phyloP scores from a whole-genome alignment of 768 basidiomycete genomes.

The Hypsizygus marmoreus region DNA sequence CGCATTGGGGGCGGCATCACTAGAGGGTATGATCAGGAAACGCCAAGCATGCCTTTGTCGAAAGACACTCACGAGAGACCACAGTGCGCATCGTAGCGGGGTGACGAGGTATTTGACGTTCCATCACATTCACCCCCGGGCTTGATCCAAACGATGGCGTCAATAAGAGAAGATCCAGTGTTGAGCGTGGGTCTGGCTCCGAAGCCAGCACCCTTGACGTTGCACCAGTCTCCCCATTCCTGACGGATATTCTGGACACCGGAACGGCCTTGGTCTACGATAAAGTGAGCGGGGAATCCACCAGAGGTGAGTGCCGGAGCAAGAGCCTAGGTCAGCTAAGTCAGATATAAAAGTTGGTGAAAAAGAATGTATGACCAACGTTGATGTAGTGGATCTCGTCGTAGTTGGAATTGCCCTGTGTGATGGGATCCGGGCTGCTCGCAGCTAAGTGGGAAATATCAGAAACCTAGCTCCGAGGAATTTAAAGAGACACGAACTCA shows the following conservation, averaged over 20 bases:
- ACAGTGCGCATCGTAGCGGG: slow-evolving; percentile 56
- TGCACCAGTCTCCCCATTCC: slow-evolving; percentile 71
- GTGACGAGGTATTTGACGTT: slow-evolving; percentile 54
- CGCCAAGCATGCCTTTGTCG: background rate
- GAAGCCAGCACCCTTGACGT: slow-evolving; percentile 65
- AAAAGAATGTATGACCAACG: slow-evolving; percentile 25
- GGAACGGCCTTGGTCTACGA: slow-evolving; percentile 68
- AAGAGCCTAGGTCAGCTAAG: slow-evolving; percentile 39
- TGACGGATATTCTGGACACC: slow-evolving; percentile 63
- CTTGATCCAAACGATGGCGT: slow-evolving; percentile 68
- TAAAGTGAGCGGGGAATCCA: slow-evolving; percentile 62
- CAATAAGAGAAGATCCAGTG: slow-evolving; percentile 56
- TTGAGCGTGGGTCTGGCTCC: slow-evolving; percentile 58
- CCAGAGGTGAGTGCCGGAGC: slow-evolving; percentile 41
- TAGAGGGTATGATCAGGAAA: slow-evolving; percentile 20
- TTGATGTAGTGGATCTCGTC: slow-evolving; percentile 64
- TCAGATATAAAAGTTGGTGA: background rate
- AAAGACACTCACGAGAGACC: slow-evolving; percentile 41
- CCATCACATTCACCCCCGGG: slow-evolving; percentile 71
- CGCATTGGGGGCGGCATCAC: slow-evolving; percentile 55
- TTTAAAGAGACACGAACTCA: slow-evolving; percentile 23
- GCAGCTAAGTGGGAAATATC: slow-evolving; percentile 41
- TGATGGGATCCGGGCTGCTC: slow-evolving; percentile 58
- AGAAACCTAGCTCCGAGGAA: slow-evolving; percentile 17
- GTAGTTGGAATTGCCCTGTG: slow-evolving; percentile 59